Percentiles rank a stretch among this genome's conserved stretches.
phyloP scores from a whole-genome alignment of 2,329 filamentous ascomycete species.

The Neopestalotiopsis rosae region DNA sequence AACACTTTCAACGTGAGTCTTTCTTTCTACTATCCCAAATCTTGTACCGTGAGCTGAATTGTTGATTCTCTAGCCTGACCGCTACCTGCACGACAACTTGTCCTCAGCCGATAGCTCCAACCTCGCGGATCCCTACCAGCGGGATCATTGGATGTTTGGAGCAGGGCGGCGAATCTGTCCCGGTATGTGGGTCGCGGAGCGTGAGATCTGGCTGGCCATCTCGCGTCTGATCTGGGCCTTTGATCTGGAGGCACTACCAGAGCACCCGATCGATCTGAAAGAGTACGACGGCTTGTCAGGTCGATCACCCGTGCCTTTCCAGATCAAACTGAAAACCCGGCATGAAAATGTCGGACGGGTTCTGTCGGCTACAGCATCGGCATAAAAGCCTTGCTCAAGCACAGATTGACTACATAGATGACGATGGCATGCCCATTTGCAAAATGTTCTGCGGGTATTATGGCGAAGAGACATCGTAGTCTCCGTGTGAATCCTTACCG shows the following conservation, averaged over 20 bases:
- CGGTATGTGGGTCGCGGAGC: slow-evolving; percentile 51
- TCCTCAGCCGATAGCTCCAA: slow-evolving; percentile 21
- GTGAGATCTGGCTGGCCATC: slow-evolving; percentile 44
- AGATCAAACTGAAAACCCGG: not conserved
- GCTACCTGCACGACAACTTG: slow-evolving; percentile 29
- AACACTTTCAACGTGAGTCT: slow-evolving; percentile 25
- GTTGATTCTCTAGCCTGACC: slow-evolving; percentile 26
- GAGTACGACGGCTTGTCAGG: slow-evolving; percentile 24
- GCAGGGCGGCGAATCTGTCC: slow-evolving; percentile 55
- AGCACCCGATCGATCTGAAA: slow-evolving; percentile 20
- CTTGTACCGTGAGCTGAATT: not conserved
- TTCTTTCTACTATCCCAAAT: no score
- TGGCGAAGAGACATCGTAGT: no score
- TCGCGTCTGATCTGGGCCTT: slow-evolving; percentile 43
- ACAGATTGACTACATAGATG: no score
- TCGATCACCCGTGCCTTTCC: slow-evolving; percentile 21
- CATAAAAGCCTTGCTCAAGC: no score
- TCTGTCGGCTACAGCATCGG: no score
- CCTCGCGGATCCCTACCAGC: slow-evolving; percentile 19
- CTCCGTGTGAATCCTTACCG: no score
- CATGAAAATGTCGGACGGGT: no score
- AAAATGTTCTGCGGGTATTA: no score
- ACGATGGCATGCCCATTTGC: no score
- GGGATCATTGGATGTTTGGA: slow-evolving; percentile 50
- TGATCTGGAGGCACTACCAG: slow-evolving; percentile 21